Evolutionary conservation across 148 eudicot genomes (phyloP).

Genomic region (Rhododendron ovatum): DNA sequence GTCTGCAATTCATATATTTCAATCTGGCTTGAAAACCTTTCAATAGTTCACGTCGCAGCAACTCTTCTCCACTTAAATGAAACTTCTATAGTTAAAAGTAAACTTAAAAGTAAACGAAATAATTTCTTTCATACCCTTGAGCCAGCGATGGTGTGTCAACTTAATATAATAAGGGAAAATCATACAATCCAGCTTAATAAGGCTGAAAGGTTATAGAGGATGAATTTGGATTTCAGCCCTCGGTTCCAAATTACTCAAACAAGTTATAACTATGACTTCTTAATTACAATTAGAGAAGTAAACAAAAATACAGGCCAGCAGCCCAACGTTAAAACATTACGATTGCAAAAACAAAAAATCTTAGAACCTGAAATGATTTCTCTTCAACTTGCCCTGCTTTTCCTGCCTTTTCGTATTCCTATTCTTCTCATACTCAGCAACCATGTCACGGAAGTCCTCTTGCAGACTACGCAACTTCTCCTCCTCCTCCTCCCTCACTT

Average conservation of each 20-base stretch:
- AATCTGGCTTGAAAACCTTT: no score
- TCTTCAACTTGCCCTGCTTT: conserved; percentile 75
- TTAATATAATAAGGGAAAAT: neutral
- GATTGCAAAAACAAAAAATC: neutral
- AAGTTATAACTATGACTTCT: neutral
- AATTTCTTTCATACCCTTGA: no score
- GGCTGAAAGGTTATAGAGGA: neutral
- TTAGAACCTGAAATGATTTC: conserved; percentile 79
- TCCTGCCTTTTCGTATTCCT: conserved; percentile 84
- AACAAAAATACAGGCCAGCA: no score
- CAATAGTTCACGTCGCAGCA: neutral
- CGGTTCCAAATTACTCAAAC: neutral
- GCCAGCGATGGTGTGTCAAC: no score
- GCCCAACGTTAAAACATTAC: no score
- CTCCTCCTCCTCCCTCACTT: no score
- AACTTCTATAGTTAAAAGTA: neutral
- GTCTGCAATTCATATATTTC: neutral
- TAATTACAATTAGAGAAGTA: no score
- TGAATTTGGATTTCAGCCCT: neutral
- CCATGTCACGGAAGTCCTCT: no score
- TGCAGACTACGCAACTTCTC: no score
- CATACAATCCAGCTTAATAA: neutral
- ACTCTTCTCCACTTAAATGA: neutral
- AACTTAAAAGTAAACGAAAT: no score
- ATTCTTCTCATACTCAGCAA: conserved; percentile 57